phyloP scores from a whole-genome alignment of 495 filamentous ascomycete genomes.

The Penicillium alfredii region DNA sequence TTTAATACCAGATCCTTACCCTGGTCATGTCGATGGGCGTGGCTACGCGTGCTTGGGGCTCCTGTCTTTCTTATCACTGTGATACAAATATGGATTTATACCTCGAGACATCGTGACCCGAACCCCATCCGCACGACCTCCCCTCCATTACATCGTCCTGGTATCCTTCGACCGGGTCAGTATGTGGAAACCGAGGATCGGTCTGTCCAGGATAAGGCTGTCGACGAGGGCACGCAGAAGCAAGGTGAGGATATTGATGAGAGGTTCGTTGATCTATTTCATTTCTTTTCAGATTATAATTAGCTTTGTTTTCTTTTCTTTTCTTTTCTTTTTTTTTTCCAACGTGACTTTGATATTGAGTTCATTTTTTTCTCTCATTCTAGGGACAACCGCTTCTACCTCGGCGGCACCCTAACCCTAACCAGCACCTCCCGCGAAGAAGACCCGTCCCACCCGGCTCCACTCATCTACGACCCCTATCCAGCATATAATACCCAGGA shows the following conservation, averaged over 20 bases:
- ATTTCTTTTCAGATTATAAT: too few relatives aligned
- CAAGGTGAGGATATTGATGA: conserved; percentile 11
- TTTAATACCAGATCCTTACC: conserved; percentile 3
- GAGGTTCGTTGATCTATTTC: conserved; percentile 12
- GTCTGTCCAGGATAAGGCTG: too few relatives aligned
- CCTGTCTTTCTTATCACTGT: conserved; percentile 6
- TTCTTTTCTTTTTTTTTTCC: too few relatives aligned
- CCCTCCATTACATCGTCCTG: neutral
- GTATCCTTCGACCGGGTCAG: conserved; percentile 18
- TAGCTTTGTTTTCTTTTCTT: too few relatives aligned
- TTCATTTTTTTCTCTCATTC: too few relatives aligned
- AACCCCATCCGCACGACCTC: neutral
- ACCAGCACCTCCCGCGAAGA: conserved; percentile 10
- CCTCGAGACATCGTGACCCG: conserved; percentile 3
- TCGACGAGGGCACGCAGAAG: too few relatives aligned
- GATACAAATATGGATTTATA: conserved; percentile 5
- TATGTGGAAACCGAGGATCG: conserved; percentile 7
- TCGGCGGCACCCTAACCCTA: conserved; percentile 24
- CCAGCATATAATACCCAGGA: conserved; percentile 43
- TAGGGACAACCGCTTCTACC: conserved; percentile 22
- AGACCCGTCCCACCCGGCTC: conserved; percentile 12
- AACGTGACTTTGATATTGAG: too few relatives aligned
- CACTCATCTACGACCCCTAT: conserved; percentile 44
- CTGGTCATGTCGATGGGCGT: conserved; percentile 4
- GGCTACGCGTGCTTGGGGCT: conserved; percentile 11